Base-by-base conservation (phyloP, 441 rosid species). In the Omphalea diandra region DNA sequence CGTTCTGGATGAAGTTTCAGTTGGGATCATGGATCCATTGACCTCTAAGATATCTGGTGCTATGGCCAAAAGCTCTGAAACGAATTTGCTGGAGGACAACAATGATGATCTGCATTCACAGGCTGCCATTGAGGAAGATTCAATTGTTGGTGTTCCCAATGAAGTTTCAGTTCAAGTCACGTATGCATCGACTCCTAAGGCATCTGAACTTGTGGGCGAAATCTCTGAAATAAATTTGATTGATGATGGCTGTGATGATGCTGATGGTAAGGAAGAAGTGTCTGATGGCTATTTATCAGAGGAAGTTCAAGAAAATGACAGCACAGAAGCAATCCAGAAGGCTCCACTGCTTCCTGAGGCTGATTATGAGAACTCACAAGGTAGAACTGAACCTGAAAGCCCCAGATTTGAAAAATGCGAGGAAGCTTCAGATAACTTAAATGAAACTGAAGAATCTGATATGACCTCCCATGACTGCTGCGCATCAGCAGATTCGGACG, bases 1-100 rank as follows among this genome's bases (percentile, higher is more conserved):
- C n/a, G n/a, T n/a, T n/a, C n/a, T n/a, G n/a, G n/a, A n/a, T n/a
- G n/a, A n/a, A n/a, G n/a, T n/a, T 29, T 54, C 64, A 31, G 62
- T 14, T 12, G 27, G 65, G 33, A 52, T 18, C 27, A 49, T 43
- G 18, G 54, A 66, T 65, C 24, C 67, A 18, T 52, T 47, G 54
- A 38, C 50, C 11, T 5, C 17, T 31, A 5, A 38, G 27, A 41
- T 12, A 11, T 40, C 61, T 62, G 62, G 56, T 29, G 20, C 18
- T 50, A 26, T 22, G 74, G 46, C 5, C 3, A 29, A 63, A 69
- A 62, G 12, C 50, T 53, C 68, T 20, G 44, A 64, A 49, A 62
- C 41, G 35, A 58, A 36, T 50, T 52, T 15, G n/a, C 43, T 3
- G 14, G 67, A 47, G 18, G 58, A 40, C 31, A 22, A 20, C 14